Conservation (phyloP, 371 early-diverging fungal genomes). For the Phascolomyces articulosus region DNA sequence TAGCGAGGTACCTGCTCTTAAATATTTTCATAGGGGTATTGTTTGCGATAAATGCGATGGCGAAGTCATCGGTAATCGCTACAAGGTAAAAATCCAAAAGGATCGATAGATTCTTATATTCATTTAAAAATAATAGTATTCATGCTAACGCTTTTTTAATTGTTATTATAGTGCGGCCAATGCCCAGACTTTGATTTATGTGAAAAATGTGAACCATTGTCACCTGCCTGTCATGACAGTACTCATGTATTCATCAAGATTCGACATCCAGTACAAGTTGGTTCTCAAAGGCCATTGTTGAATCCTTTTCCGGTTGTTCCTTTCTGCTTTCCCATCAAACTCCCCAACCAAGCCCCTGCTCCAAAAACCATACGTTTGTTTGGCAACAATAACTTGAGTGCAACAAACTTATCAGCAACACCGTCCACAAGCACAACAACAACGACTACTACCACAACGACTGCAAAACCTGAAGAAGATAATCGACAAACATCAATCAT, state of each 20-base stretch:
- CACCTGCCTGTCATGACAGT: constrained; percentile 33
- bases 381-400: background rate
- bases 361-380: background rate
- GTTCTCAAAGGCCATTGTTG: constrained; percentile 9
- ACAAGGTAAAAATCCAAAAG: constrained; percentile 47
- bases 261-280: constrained; percentile 25
- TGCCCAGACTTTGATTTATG: constrained; percentile 62
- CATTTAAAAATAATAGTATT: too few relatives aligned
- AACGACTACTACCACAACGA: background rate
- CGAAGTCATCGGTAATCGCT: constrained; percentile 48
- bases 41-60: constrained; percentile 52
- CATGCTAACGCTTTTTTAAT: background rate
- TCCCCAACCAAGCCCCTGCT: too few relatives aligned
- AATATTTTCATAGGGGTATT: background rate
- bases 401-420: background rate
- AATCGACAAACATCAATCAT: background rate
- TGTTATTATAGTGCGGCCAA: constrained; percentile 53
- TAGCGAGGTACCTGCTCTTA: background rate
- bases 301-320: background rate
- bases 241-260: constrained; percentile 60
- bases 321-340: too few relatives aligned
- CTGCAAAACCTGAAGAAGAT: background rate
- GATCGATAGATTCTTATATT: too few relatives aligned
- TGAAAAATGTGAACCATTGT: constrained; percentile 52
- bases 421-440: background rate